These are phyloP conservation scores for Ceratobasidium sp. DNA, from an alignment of 1,284 basidiomycete genomes.

Conservation along the genomic window DNA sequence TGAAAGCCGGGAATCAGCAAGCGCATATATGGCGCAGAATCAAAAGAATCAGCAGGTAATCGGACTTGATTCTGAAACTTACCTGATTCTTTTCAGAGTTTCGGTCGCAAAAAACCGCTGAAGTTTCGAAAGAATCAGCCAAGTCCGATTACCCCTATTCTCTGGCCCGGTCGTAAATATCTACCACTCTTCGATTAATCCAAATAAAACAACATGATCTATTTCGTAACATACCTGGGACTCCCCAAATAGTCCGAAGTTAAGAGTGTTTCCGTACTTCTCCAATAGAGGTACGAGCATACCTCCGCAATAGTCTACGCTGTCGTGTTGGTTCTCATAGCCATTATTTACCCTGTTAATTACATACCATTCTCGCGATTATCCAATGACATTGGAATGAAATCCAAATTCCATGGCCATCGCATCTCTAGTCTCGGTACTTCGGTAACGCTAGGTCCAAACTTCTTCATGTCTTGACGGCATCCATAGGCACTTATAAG, in stretches of 20 bases:
- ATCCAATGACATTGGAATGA: neutral
- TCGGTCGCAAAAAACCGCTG: no score
- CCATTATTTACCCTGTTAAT: no score
- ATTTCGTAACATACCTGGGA: no score
- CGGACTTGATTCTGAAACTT: no score
- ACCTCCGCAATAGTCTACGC: slow-evolving; percentile 17
- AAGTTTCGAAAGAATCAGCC: no score
- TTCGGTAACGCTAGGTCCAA: slow-evolving; percentile 1
- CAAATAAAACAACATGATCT: no score
- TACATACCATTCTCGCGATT: slow-evolving; percentile 5
- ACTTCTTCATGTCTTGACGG: neutral
- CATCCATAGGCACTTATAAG: no score
- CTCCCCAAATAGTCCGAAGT: neutral
- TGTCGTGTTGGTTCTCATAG: no score
- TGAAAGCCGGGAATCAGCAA: no score
- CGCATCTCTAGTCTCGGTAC: slow-evolving; percentile 19
- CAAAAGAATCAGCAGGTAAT: no score
- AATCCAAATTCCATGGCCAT: slow-evolving; percentile 25
- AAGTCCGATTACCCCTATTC: neutral
- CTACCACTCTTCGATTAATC: neutral
- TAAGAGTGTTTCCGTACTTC: slow-evolving; percentile 4
- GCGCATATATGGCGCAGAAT: no score
- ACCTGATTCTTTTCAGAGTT: no score
- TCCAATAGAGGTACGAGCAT: neutral
- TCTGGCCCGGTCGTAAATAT: slow-evolving; percentile 24